These are phyloP conservation scores for Lactuca sativa DNA, from an alignment of 129 eudicot genomes.

Conservation along the genomic window DNA sequence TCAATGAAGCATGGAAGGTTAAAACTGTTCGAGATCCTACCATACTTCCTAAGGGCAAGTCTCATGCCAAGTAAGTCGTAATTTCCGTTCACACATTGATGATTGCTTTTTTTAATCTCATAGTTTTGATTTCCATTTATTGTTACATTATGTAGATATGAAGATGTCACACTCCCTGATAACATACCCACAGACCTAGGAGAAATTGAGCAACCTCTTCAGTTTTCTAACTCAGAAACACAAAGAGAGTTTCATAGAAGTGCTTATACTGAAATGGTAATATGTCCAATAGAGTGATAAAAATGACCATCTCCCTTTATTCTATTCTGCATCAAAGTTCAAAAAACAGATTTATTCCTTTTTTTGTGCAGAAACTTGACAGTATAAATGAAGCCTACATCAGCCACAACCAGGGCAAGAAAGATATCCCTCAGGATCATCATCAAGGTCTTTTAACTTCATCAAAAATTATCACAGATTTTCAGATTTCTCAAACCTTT, in stretches of 20 bases:
- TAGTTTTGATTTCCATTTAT: neutral
- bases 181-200: constrained; percentile 52
- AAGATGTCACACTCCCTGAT: constrained; percentile 73
- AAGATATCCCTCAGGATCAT: constrained; percentile 46
- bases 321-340: neutral
- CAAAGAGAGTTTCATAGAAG: constrained; percentile 58
- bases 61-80: constrained; percentile 78
- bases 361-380: constrained; percentile 65
- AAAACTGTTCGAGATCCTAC: constrained; percentile 71
- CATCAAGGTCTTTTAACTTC: constrained; percentile 70
- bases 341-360: neutral
- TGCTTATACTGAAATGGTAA: constrained; percentile 75
- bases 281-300: neutral
- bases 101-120: constrained; percentile 1
- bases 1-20: constrained; percentile 86
- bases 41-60: constrained; percentile 72
- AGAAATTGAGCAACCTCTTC: constrained; percentile 59
- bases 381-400: constrained; percentile 57
- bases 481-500: constrained; percentile 10
- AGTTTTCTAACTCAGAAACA: constrained; percentile 42
- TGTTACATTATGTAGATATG: constrained; percentile 46
- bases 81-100: neutral
- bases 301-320: neutral
- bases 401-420: constrained; percentile 40
- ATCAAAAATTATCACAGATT: neutral